Percentiles rank a stretch among this genome's conserved stretches.
Conservation (phyloP, 495 filamentous ascomycete genomes). For the Lasiosphaeria miniovina region DNA sequence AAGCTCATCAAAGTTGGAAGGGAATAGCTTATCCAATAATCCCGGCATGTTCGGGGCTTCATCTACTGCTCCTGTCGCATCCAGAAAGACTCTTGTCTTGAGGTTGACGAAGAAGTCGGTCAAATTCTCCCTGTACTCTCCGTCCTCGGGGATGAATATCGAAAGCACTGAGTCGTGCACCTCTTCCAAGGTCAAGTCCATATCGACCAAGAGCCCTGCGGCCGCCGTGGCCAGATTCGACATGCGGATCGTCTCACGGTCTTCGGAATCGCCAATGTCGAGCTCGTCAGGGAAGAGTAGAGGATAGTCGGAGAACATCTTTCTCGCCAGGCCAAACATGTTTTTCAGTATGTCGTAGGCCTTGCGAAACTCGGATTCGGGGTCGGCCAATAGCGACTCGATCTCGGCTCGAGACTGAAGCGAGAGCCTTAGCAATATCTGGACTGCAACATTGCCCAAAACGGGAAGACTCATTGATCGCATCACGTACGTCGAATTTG, state of each 20-base stretch:
- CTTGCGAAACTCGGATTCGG: constrained; percentile 61
- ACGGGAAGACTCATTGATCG: constrained; percentile 41
- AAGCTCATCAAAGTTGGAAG: constrained; percentile 60
- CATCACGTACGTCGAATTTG: constrained; percentile 31
- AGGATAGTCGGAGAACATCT: constrained; percentile 66
- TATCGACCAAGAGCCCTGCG: constrained; percentile 74
- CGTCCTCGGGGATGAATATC: constrained; percentile 76
- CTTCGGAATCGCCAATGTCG: constrained; percentile 62
- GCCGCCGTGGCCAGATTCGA: constrained; percentile 86
- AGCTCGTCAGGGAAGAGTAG: constrained; percentile 73
- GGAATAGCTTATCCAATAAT: constrained; percentile 72
- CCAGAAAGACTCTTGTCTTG: constrained; percentile 83
- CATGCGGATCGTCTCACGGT: constrained; percentile 75
- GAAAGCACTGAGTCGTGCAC: constrained; percentile 81
- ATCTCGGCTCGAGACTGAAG: constrained; percentile 57
- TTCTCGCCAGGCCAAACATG: constrained; percentile 78
- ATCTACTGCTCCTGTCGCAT: constrained; percentile 58
- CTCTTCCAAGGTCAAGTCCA: constrained; percentile 79
- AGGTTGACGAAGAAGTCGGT: constrained; percentile 75
- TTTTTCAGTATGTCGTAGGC: constrained; percentile 77
- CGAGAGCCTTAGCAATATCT: constrained; percentile 43
- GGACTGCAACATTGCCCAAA: constrained; percentile 43
- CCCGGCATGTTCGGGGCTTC: constrained; percentile 58
- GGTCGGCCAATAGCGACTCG: constrained; percentile 67
- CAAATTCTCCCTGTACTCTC: constrained; percentile 48